Base-by-base conservation (phyloP, 371 early-diverging fungal species). In the Mucor sp. region DNA sequence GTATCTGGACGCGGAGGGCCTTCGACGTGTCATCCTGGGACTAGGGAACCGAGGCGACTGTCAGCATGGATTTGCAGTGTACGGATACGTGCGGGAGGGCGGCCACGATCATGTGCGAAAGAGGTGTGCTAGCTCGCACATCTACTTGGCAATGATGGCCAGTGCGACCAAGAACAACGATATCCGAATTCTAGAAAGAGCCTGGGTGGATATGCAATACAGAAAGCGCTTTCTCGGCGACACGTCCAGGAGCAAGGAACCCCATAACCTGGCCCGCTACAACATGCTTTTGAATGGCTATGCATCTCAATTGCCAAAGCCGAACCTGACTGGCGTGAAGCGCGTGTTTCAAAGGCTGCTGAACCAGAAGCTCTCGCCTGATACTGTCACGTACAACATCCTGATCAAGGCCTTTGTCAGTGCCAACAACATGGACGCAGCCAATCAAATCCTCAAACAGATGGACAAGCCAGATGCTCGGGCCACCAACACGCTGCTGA, bases 231-330 rank as follows among this genome's bases (percentile, higher is more conserved):
- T 47, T 25, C 44, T 44, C n/a, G 60, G 28, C 9, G 27, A 48
- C 3, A 12, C 28, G 28, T 41, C 32, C 8, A 43, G 57, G 23
- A 50, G 35, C 6, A 69, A 64, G 14, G 50, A 68, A 27, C 28
- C 77, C 50, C 93, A 93, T 15, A 81, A 86, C 43, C 69, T 90
- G 50, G 74, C 83, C 1, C 85, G 91, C 0, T 92, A 89, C 75
- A 90, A 89, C 59, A 72, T 89, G 50, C 83, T 97, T 25, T 82
- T 95, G 63, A 85, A 94, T 64, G 91, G 90, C 3, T 93, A 94
- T 68, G 90, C 92, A 15, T 73, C 73, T 6, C 67, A 64, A 28
- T 33, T 74, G 33, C 81, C 83, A 0, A 27, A 28, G 15, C 81
- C 79, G 7, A 69, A 80, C 44, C 60, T 80, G 25, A 65, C 69